Base-by-base conservation (phyloP, 768 basidiomycete genomes). In the Russula dissimulans region DNA sequence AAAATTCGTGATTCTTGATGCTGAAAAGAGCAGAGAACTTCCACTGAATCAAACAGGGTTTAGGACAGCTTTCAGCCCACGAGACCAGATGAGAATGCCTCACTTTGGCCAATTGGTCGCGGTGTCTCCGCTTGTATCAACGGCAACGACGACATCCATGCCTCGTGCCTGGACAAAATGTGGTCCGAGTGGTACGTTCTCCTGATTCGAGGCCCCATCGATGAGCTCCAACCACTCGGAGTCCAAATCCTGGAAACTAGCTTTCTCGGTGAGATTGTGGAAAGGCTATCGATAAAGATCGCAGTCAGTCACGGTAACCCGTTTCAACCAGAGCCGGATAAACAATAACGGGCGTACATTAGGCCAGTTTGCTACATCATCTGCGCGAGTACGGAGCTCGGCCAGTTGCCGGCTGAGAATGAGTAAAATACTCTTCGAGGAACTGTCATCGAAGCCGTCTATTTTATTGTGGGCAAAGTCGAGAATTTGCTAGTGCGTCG, bases 141-240 rank as follows among this genome's bases (percentile, higher is more conserved):
- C 73, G 0, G 86, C 87, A 15, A 95, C 75, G 65, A 94, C 81
- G 4, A 87, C 81, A 67, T 95, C 91, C 44, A 93, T 66, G 0
- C 69, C 76, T 51, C 92, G 79, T 1, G 80, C 78, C 50, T 81
- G 85, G 31, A 90, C 83, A 56, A 93, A 78, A 31, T 91, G 72
- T 1, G 86, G 85, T 18, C 81, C 83, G 29, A 87, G 74, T 0
- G 91, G 91, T 7, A 89, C 69, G 67, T 87, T 85, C 66, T 89
- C 86, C 10, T 71, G 70, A 66, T 89, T 88, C 22, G 84, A 82
- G 18, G 82, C 76, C 0, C 89, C 89, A 67, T 89, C 89, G 17
- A 90, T 79, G 22, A 91, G 78, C 50, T 84, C 77, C 10, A 91
- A 71, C 74, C 79, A 79, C 14, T 71, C 69, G 29, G 77, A 73